Base-by-base conservation (phyloP, 192 early-diverging fungal species). In the Jimgerdemannia flammicorona region DNA sequence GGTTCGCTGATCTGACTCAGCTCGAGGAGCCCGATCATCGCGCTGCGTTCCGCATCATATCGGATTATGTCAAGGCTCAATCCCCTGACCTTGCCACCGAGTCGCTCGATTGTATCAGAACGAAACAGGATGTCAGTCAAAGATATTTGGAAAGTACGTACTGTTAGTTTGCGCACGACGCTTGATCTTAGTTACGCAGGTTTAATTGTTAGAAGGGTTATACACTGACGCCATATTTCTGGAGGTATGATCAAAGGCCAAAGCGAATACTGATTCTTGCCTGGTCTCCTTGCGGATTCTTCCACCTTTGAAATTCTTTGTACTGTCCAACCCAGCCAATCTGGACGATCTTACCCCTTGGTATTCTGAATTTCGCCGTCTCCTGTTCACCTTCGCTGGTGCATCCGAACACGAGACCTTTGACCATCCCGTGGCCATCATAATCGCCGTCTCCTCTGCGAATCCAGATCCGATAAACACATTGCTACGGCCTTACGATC, bases 401-500 rank as follows among this genome's bases (percentile, higher is more conserved):
- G 82, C 89, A 9, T 90, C 93, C 1, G 96, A 98, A 75, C 95
- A 98, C 74, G 95, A 97, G 78, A 91, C 94, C 4, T 98, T 99
- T 77, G 92, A 95, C 65, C 96, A 98, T 81, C 98, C 98, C 3
- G 91, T 98, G 4, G 95, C 94, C 77, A 80, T 93, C 80, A 18
- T 96, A 87, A 84, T 88, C 69, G 87, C 83, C 43, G 80, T 87
- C 44, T 85, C 85, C 0, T 92, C 94, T 3, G 79, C 89, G 3
- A 89, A 93, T 59, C 81, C 88, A 0, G 93, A 97, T 77, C 95
- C 95, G 0, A 83, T 97, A 9, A 88, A 82, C 4, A 85, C 93
- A 4, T 77, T 96, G 42, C 85, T 83, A 67, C 78, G 82, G 49
- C 75, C 96, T 19, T 87, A 87, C 76, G 82, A 85, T 67, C 77